Evolutionary conservation across 495 filamentous ascomycete genomes (phyloP).

Genomic region (Cercophora scortea): DNA sequence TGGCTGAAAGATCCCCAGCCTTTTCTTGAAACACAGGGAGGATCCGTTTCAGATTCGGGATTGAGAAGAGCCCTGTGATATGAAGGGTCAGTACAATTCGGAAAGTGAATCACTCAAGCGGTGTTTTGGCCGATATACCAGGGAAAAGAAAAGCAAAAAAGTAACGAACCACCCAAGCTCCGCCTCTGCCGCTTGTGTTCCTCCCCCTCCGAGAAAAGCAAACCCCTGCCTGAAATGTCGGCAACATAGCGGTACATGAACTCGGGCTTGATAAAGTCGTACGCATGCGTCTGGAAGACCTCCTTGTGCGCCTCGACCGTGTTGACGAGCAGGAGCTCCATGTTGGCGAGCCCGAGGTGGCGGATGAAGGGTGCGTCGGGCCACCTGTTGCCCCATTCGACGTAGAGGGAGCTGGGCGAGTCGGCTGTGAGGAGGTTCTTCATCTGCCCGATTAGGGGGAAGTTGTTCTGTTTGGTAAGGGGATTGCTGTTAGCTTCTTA

Average conservation of each 20-base stretch:
- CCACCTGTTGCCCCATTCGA: constrained; percentile 20
- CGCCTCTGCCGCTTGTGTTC: constrained; percentile 23
- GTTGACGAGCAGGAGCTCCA: constrained; percentile 26
- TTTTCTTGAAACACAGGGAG: constrained; percentile 1
- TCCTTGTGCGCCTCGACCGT: constrained; percentile 26
- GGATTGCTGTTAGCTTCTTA: neutral
- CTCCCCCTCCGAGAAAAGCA: constrained; percentile 26
- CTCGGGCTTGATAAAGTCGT: constrained; percentile 28
- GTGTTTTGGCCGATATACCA: no score
- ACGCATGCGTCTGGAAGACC: constrained; percentile 25
- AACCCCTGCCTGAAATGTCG: constrained; percentile 24
- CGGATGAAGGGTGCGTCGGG: constrained; percentile 32
- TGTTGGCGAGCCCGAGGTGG: constrained; percentile 23
- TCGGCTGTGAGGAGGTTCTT: neutral
- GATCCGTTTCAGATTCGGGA: constrained; percentile 6
- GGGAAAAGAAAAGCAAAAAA: neutral
- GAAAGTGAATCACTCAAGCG: no score
- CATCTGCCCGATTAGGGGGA: constrained; percentile 1
- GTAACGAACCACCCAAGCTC: neutral
- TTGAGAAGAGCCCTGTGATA: constrained; percentile 10
- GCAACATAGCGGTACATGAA: constrained; percentile 20
- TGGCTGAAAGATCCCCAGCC: neutral
- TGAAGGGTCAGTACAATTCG: neutral
- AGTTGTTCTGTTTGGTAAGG: neutral
- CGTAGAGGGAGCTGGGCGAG: constrained; percentile 1